Conservation (phyloP, 495 filamentous ascomycete species). For the Lasiosphaeriaceae sp. region DNA sequence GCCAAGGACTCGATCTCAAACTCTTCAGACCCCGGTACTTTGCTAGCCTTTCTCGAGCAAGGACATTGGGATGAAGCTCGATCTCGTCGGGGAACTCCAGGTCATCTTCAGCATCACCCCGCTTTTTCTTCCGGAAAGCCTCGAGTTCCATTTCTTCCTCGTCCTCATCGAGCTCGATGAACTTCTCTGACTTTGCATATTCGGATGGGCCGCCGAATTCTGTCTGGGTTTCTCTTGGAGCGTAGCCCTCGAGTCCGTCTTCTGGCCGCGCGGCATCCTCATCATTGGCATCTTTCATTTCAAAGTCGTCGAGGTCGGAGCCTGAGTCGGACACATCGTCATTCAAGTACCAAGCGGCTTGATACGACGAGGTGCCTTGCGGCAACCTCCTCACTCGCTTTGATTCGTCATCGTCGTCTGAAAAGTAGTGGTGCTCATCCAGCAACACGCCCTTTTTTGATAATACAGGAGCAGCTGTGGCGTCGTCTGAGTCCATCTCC, state of each 20-base stretch:
- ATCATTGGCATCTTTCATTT: conserved; percentile 61
- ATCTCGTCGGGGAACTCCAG: conserved; percentile 96
- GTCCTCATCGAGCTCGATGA: conserved; percentile 79
- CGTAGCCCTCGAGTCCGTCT: conserved; percentile 74
- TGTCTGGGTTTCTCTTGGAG: conserved; percentile 58
- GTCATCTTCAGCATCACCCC: conserved; percentile 79
- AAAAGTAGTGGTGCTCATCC: conserved; percentile 97
- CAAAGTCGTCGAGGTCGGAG: conserved; percentile 75
- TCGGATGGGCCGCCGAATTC: conserved; percentile 77
- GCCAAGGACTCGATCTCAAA: conserved; percentile 79
- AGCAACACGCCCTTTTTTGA: conserved; percentile 75
- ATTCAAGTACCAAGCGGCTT: conserved; percentile 87
- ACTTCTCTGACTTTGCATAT: conserved; percentile 86
- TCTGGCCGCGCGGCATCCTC: conserved; percentile 54
- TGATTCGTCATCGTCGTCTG: conserved; percentile 68
- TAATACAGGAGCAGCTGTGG: conserved; percentile 37
- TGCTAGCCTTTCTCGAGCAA: conserved; percentile 78
- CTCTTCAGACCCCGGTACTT: conserved; percentile 89
- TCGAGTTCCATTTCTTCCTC: conserved; percentile 77
- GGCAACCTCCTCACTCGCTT: conserved; percentile 68
- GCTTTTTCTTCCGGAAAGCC: conserved; percentile 71
- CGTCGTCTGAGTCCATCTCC: conserved; percentile 53
- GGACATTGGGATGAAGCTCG: conserved; percentile 82
- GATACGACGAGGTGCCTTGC: conserved; percentile 88
- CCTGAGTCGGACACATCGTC: conserved; percentile 78